Evolutionary conservation across 257 asterid species (phyloP).

Genomic region (Fraxinus quadrangulata): DNA sequence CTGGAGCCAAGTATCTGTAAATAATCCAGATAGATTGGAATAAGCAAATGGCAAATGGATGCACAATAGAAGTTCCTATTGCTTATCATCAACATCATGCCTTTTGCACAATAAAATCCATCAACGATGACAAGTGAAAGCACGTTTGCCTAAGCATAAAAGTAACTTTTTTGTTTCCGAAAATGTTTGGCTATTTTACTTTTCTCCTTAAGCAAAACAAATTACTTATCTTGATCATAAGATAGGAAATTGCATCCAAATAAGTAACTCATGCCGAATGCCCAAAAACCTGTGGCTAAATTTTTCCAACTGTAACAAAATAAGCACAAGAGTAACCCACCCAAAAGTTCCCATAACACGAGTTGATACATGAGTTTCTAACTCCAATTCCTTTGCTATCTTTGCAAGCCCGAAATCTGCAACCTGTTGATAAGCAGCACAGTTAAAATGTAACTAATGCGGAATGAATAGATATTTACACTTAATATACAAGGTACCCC

Average conservation of each 20-base stretch:
- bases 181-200: not conserved
- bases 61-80: not conserved
- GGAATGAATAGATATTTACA: not conserved
- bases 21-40: conserved; percentile 28
- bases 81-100: not conserved
- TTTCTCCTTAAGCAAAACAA: not conserved
- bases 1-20: conserved; percentile 86
- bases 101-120: not conserved
- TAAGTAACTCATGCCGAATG: not conserved
- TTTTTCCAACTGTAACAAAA: not conserved
- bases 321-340: conserved; percentile 38
- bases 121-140: not conserved
- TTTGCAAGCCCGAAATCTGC: conserved; percentile 95
- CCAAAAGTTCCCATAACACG: conserved; percentile 98
- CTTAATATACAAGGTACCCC: not conserved
- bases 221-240: not conserved
- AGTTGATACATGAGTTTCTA: conserved; percentile 75
- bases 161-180: not conserved
- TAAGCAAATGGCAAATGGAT: conserved; percentile 18
- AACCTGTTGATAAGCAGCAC: conserved; percentile 48
- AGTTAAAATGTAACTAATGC: conserved; percentile 2
- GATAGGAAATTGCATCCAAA: not conserved
- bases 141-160: not conserved
- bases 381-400: conserved; percentile 70
- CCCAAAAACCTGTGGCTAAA: not conserved